Evolutionary conservation across 2,329 filamentous ascomycete genomes (phyloP).

Genomic region (Penicillium sp.): DNA sequence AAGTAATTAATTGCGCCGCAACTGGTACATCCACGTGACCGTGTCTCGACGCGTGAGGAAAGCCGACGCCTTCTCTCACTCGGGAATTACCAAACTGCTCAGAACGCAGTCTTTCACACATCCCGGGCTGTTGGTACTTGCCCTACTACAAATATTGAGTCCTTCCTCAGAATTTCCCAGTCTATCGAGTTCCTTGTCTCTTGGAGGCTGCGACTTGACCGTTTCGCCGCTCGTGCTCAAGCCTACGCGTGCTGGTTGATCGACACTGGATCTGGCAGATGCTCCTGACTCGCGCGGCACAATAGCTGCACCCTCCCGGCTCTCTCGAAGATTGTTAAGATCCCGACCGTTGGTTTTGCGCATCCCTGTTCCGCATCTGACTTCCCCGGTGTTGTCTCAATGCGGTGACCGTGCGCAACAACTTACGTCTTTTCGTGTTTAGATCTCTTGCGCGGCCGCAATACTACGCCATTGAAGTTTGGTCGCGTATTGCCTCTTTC

Average conservation of each 20-base stretch:
- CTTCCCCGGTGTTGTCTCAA: constrained; percentile 18
- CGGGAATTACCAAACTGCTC: constrained; percentile 1
- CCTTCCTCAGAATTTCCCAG: not conserved
- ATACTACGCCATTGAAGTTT: constrained; percentile 16
- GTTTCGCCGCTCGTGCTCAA: constrained; percentile 23
- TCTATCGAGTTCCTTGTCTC: not conserved
- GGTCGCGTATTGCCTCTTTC: constrained; percentile 9
- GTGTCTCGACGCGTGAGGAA: constrained; percentile 30
- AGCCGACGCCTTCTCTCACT: constrained; percentile 5
- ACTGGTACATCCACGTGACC: constrained; percentile 28
- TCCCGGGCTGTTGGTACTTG: not conserved
- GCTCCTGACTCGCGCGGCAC: constrained; percentile 10
- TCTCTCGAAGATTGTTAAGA: constrained; percentile 11
- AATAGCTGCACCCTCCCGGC: constrained; percentile 8
- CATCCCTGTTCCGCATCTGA: constrained; percentile 15
- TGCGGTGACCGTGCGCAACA: constrained; percentile 21
- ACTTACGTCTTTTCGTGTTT: constrained; percentile 14
- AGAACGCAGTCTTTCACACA: not conserved
- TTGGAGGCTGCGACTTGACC: constrained; percentile 8
- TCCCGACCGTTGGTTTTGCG: constrained; percentile 10
- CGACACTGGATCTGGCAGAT: constrained; percentile 22
- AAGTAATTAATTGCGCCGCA: not conserved
- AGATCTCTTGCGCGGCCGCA: constrained; percentile 14
- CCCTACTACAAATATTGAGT: not conserved
- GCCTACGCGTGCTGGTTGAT: constrained; percentile 23